phyloP scores from a whole-genome alignment of 1,139 yeast genomes.

The Diutina sp. region DNA sequence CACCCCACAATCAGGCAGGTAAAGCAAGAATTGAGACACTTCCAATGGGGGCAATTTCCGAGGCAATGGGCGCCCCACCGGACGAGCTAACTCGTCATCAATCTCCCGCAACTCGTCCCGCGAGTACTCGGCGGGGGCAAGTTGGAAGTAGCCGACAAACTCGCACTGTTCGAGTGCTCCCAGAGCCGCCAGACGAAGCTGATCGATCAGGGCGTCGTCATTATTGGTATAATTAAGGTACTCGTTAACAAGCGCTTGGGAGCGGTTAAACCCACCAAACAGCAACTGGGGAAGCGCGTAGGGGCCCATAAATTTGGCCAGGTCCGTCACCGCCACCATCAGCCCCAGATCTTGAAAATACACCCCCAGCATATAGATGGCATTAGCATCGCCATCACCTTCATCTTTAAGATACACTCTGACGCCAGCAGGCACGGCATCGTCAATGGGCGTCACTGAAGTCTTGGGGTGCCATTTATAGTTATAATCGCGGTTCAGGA shows the following conservation, averaged over 20 bases:
- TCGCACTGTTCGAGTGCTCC: slow-evolving; percentile 53
- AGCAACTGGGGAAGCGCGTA: slow-evolving; percentile 47
- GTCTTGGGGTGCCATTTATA: background rate
- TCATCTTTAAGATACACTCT: slow-evolving; percentile 20
- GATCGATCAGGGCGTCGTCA: slow-evolving; percentile 23
- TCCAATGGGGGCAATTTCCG: slow-evolving; percentile 38
- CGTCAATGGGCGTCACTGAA: slow-evolving; percentile 8
- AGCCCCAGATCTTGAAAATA: slow-evolving; percentile 66
- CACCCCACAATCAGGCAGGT: slow-evolving; percentile 85
- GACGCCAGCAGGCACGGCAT: slow-evolving; percentile 19
- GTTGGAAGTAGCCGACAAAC: slow-evolving; percentile 52
- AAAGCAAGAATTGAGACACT: slow-evolving; percentile 44
- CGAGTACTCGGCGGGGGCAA: slow-evolving; percentile 44
- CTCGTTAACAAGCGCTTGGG: slow-evolving; percentile 22
- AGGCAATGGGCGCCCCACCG: slow-evolving; percentile 65
- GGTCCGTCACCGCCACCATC: slow-evolving; percentile 45
- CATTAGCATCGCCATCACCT: slow-evolving; percentile 30
- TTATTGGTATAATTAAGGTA: slow-evolving; percentile 28
- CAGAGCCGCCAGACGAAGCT: slow-evolving; percentile 19
- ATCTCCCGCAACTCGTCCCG: slow-evolving; percentile 41
- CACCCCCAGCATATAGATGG: slow-evolving; percentile 44
- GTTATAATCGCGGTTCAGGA: background rate
- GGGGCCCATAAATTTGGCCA: slow-evolving; percentile 63
- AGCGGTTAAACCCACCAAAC: slow-evolving; percentile 30
- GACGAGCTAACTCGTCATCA: slow-evolving; percentile 59